Conservation (phyloP, 2,329 filamentous ascomycete species). For the Penicillium expansum region DNA sequence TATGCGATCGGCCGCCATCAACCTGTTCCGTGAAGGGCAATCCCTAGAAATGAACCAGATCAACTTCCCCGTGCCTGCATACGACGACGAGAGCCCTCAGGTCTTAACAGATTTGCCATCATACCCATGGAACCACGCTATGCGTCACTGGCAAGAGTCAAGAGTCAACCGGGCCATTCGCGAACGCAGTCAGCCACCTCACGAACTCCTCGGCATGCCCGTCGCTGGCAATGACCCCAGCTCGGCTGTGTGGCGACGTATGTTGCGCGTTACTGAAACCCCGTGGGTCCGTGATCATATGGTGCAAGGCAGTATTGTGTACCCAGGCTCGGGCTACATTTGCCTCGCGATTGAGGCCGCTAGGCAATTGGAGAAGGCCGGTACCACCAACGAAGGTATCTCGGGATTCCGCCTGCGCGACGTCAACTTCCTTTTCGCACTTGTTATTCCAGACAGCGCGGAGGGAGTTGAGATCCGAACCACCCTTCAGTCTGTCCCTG, state of each 20-base stretch:
- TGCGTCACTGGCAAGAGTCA: not conserved
- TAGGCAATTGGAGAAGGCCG: not conserved
- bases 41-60: not conserved
- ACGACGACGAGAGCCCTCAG: not conserved
- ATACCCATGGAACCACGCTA: not conserved
- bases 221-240: not conserved
- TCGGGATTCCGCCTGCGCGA: not conserved
- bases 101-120: not conserved
- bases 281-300: conserved; percentile 34
- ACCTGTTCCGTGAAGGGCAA: not conserved
- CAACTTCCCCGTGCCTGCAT: not conserved
- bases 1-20: not conserved
- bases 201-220: not conserved
- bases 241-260: not conserved
- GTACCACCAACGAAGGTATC: no score
- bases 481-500: not conserved
- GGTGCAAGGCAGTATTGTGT: not conserved
- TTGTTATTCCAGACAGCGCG: not conserved
- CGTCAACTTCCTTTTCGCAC: not conserved
- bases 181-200: not conserved
- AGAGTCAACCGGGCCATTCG: not conserved
- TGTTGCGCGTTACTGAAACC: not conserved
- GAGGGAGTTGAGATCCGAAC: not conserved
- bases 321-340: not conserved
- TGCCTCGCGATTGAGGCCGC: not conserved